phyloP scores from a whole-genome alignment of 2,329 filamentous ascomycete genomes.

The Aureobasidium sp. region DNA sequence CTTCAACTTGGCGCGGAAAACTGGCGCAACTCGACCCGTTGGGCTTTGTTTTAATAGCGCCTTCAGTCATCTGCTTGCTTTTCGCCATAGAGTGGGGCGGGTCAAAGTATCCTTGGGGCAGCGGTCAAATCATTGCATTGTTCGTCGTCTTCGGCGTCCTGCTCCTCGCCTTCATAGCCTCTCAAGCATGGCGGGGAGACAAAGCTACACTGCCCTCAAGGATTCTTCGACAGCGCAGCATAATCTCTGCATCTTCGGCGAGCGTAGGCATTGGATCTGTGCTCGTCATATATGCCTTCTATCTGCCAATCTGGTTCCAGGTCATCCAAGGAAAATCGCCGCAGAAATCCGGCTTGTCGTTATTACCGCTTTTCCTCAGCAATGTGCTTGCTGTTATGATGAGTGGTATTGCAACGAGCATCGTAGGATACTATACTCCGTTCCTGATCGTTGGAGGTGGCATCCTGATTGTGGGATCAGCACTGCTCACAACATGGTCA shows the following conservation, averaged over 20 bases:
- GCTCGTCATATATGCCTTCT: constrained; percentile 40
- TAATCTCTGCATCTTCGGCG: constrained; percentile 16
- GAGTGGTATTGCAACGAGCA: constrained; percentile 30
- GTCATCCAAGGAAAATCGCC: constrained; percentile 37
- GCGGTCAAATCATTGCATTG: constrained; percentile 20
- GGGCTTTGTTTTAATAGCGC: background rate
- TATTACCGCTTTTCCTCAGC: constrained; percentile 34
- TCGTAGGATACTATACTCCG: constrained; percentile 39
- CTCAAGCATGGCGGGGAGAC: constrained; percentile 12
- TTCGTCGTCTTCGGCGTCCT: constrained; percentile 8
- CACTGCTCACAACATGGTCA: constrained; percentile 29
- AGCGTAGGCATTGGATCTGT: constrained; percentile 34
- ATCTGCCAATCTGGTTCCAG: constrained; percentile 27
- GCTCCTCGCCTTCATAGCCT: constrained; percentile 6
- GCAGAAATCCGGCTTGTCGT: constrained; percentile 36
- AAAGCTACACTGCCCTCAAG: constrained; percentile 23
- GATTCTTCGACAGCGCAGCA: constrained; percentile 27
- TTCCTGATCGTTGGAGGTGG: constrained; percentile 36
- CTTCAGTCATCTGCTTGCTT: constrained; percentile 32
- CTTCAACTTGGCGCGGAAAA: constrained; percentile 29
- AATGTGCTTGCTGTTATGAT: constrained; percentile 35
- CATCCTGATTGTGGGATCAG: constrained; percentile 36
- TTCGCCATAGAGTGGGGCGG: constrained; percentile 43
- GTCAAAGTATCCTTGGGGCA: constrained; percentile 30
- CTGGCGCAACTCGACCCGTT: constrained; percentile 38